Evolutionary conservation across 2,329 filamentous ascomycete genomes (phyloP), one percentile per base, ranked within the genome.

Genomic region (Elsinoe arachidis): DNA sequence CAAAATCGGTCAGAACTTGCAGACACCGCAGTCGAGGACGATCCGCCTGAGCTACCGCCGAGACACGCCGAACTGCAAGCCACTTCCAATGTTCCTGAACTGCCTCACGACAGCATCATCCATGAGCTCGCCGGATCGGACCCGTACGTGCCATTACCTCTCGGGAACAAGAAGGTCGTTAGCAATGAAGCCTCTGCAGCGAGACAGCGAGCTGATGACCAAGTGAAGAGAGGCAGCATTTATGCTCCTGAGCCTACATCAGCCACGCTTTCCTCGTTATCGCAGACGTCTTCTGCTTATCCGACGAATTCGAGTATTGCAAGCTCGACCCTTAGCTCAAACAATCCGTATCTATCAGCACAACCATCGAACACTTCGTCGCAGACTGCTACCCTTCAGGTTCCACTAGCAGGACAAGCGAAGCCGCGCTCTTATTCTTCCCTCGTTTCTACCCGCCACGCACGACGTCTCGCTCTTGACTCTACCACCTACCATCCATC

Each of bases 401-500:
- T 59, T 2, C 58, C 47, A 11, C 37, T 30, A 2, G 54, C 60
- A 11, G 26, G 26, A 30, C 26, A 30, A 30, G 12, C 53, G 14
- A 55, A 67, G 23, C 63, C 64, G 30, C 60, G 64, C 10, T 66
- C 60, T 33, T 69, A 68, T 23, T 69, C 67, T 11, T 66, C 66
- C 1, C 60, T 69, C 21, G 61, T 55, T 6, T 59, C 61, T 2
- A 65, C 68, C 30, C 62, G 68, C n/a, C 63, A 62, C 38, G 62
- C 64, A 23, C 62, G 67, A 17, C 60, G 68, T 11, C 61, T 58
- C 26, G 60, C 63, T 11, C 66, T 67, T 33, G 61, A 61, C 2
- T 46, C 57, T 9, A 58, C 59, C 12, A 61, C 35, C 21, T 68
- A 83, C 7, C 80, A 83, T 63, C 80, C 81, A 12, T 78, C 74